A percentile compares a stretch with the other conserved stretches of the same genome.
phyloP scores from a whole-genome alignment of 768 basidiomycete species.

The Kwoniella heveanensis region DNA sequence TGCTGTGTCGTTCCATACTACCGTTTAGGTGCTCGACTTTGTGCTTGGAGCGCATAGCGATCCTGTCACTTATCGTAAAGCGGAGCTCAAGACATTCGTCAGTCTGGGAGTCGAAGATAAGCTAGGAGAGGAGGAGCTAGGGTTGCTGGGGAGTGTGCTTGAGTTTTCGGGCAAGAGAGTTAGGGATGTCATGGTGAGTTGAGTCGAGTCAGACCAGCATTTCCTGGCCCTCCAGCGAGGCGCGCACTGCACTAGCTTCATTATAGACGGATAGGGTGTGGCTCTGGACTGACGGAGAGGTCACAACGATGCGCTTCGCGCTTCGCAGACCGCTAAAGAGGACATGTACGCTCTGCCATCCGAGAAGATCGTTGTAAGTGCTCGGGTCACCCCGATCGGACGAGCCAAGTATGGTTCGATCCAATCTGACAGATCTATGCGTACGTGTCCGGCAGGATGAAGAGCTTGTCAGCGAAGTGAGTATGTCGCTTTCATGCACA shows the following conservation, averaged over 20 bases:
- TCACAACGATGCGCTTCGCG: too few species aligned
- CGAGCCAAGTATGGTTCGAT: too few species aligned
- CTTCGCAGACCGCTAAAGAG: slow-evolving; percentile 41
- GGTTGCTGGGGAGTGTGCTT: slow-evolving; percentile 45
- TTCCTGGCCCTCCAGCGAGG: too few species aligned
- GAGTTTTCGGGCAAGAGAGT: slow-evolving; percentile 53
- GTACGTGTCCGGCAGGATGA: not conserved
- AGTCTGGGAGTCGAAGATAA: slow-evolving; percentile 48
- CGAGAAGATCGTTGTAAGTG: slow-evolving; percentile 49
- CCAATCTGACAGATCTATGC: too few species aligned
- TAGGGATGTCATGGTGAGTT: slow-evolving; percentile 42
- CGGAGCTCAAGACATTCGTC: slow-evolving; percentile 52
- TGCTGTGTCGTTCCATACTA: too few species aligned
- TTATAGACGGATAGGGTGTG: too few species aligned
- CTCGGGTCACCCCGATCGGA: too few species aligned
- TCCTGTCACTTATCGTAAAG: slow-evolving; percentile 48
- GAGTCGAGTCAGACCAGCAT: not conserved
- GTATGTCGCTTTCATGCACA: not conserved
- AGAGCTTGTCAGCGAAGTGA: not conserved
- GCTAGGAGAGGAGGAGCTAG: slow-evolving; percentile 47
- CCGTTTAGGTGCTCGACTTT: slow-evolving; percentile 42
- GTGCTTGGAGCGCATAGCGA: slow-evolving; percentile 44
- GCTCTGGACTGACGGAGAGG: too few species aligned
- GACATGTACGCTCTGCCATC: slow-evolving; percentile 45
- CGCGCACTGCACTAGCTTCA: too few species aligned